Evolutionary conservation across 441 rosid species (phyloP), one percentile per base, ranked within the genome.

Genomic region (Geranium incanum): DNA sequence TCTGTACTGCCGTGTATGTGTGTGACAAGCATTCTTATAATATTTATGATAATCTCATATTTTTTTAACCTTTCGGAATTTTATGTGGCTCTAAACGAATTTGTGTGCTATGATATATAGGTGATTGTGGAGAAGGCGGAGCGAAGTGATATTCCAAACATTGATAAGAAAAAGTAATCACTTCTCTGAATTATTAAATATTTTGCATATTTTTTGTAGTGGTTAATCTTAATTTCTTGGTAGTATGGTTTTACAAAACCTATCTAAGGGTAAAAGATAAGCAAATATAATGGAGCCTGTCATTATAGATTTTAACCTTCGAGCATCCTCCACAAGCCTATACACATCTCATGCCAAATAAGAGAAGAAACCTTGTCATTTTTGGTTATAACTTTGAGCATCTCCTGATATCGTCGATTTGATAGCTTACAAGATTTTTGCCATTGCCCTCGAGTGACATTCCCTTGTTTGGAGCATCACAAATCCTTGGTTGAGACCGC

Each of bases 151-250:
- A 85, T 87, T 75, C 89, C 92, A 3, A 86, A 81, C 76, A 88
- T 93, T 64, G 97, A 91, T 78, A 93, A 89, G 92, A 93, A 87
- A 76, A 93, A 93, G 96, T 93, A 82, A 81, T 74, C 65, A n/a
- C 41, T 50, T 11, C 3, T 6, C 5, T 9, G 11, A 15, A 12
- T 67, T 43, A 19, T 74, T 3, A 2, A 13, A 73, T 59, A 21
- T 60, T 45, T 33, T 67, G 43, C 37, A 48, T 77, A 69, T 62
- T 45, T 16, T 62, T 57, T 66, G 15, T 15, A 18, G 21, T 63
- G 9, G 13, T 59, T 33, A 69, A 45, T 37, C 6, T 7, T 5
- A 15, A 3, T 55, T 55, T 15, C 62, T 4, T 3, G 3, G 0
- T 55, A 55, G 7, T 55, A 1, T 52, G 16, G 15, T 8, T 48